Base-by-base conservation (phyloP, 1,284 basidiomycete genomes). In the Wolfiporia cocos region DNA sequence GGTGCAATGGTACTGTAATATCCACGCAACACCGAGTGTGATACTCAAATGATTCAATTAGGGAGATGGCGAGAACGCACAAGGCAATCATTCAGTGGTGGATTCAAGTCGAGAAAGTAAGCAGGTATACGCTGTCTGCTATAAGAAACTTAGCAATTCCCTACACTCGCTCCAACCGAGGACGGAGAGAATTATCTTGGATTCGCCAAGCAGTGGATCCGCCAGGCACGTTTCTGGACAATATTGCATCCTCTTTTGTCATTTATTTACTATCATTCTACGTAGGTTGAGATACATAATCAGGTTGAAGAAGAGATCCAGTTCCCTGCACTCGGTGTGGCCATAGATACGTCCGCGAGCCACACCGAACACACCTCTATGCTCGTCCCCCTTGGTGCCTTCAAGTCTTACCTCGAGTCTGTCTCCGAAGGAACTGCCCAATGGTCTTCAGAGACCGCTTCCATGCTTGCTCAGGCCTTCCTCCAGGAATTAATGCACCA, bases 21-120 rank as follows among this genome's bases (percentile, higher is more conserved):
- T n/a, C n/a, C n/a, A n/a, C n/a, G n/a, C n/a, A n/a, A n/a, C n/a
- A n/a, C n/a, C n/a, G n/a, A n/a, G n/a, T n/a, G n/a, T n/a, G n/a
- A n/a, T n/a, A n/a, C n/a, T n/a, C n/a, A n/a, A n/a, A n/a, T n/a
- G n/a, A n/a, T n/a, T n/a, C n/a, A n/a, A n/a, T n/a, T 12, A 38
- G 37, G 37, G 37, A 38, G 24, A 38, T 38, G 37, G 37, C 37
- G 5, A 24, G 37, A 18, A 38, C 37, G 10, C 37, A 38, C 24
- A 28, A 17, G 14, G 21, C 24, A 5, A 24, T 38, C 24, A 19
- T 38, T n/a, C n/a, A 17, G n/a, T 38, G 11, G 11, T 38, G 37
- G 37, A 7, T 26, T 9, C 37, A 38, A 18, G 24, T 38, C 11
- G 14, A 29, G 17, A 38, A 38, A 24, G 37, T 38, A 9, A 26